Evolutionary conservation across 805 yeast genomes (phyloP).

Genomic region (Metschnikowia chrysomelidarum): DNA sequence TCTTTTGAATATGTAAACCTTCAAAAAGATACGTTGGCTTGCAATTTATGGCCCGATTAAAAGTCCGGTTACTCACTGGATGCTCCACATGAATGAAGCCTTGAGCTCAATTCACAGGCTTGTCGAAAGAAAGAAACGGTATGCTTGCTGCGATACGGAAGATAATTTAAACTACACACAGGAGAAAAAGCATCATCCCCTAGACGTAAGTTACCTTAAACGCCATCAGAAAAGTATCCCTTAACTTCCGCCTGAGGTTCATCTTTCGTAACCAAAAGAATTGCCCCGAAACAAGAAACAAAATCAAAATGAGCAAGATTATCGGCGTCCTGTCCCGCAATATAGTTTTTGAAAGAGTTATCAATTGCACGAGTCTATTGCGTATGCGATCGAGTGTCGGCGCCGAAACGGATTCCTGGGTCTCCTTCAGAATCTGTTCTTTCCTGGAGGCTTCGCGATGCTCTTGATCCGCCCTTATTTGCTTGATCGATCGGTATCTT

Average conservation of each 20-base stretch:
- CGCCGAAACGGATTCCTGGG: constrained; percentile 1
- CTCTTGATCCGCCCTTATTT: constrained; percentile 23
- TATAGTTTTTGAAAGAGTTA: constrained; percentile 21
- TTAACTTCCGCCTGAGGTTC: constrained; percentile 28
- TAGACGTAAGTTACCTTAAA: constrained; percentile 41
- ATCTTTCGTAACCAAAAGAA: constrained; percentile 25
- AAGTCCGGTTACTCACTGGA: too few relatives aligned
- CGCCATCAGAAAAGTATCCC: constrained; percentile 43
- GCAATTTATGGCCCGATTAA: too few relatives aligned
- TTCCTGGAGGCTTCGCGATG: background rate
- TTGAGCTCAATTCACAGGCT: too few relatives aligned
- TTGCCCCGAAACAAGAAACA: constrained; percentile 22
- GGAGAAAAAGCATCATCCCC: constrained; percentile 1
- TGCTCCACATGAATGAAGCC: too few relatives aligned
- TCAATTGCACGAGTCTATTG: constrained; percentile 3
- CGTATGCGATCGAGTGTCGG: constrained; percentile 4
- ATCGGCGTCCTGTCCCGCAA: constrained; percentile 30
- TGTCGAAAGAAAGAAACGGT: too few relatives aligned
- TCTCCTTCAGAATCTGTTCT: background rate
- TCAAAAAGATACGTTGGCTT: too few relatives aligned
- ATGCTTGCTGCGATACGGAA: too few relatives aligned
- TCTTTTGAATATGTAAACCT: background rate
- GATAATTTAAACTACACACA: too few relatives aligned
- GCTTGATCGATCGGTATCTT: constrained; percentile 31
- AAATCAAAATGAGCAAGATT: constrained; percentile 23